A percentile compares a stretch with the other conserved stretches of the same genome.
phyloP scores from a whole-genome alignment of 208 protist species.

The Plasmodiophora brassicae region DNA sequence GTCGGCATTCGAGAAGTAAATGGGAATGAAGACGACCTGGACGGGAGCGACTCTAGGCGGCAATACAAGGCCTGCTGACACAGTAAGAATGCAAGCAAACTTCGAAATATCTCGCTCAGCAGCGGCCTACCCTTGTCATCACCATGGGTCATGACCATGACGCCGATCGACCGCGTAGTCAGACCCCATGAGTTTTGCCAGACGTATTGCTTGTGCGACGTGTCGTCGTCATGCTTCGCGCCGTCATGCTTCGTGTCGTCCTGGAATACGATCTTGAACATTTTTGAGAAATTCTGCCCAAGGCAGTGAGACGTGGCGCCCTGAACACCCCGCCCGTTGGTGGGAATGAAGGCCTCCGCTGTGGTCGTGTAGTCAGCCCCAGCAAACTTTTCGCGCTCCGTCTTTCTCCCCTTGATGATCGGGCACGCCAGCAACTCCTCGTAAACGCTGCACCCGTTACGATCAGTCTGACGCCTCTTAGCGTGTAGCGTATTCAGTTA shows the following conservation, averaged over 20 bases:
- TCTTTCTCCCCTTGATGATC: slow-evolving; percentile 89
- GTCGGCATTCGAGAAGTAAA: slow-evolving; percentile 25
- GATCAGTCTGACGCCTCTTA: neutral
- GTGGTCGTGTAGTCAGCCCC: slow-evolving; percentile 95
- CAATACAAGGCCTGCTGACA: slow-evolving; percentile 78
- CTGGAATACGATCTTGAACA: slow-evolving; percentile 62
- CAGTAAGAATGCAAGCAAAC: neutral
- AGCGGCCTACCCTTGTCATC: slow-evolving; percentile 86
- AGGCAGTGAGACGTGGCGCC: slow-evolving; percentile 50
- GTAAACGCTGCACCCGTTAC: slow-evolving; percentile 69
- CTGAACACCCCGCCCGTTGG: slow-evolving; percentile 91
- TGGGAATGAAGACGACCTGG: slow-evolving; percentile 75
- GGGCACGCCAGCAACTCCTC: slow-evolving; percentile 93
- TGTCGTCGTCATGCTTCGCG: slow-evolving; percentile 64
- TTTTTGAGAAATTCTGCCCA: slow-evolving; percentile 62
- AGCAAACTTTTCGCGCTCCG: slow-evolving; percentile 98
- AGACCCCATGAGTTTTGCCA: slow-evolving; percentile 99
- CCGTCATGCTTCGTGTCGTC: slow-evolving; percentile 14
- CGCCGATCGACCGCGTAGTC: slow-evolving; percentile 82
- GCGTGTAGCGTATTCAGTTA: neutral
- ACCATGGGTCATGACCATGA: slow-evolving; percentile 91
- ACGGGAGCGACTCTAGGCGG: slow-evolving; percentile 88
- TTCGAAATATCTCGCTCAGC: neutral
- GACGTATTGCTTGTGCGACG: slow-evolving; percentile 73
- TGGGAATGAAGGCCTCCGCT: slow-evolving; percentile 93